Evolutionary conservation across 106 monocot species (phyloP), one percentile per base, ranked within the genome.

Genomic region (Apostasia ramifera): DNA sequence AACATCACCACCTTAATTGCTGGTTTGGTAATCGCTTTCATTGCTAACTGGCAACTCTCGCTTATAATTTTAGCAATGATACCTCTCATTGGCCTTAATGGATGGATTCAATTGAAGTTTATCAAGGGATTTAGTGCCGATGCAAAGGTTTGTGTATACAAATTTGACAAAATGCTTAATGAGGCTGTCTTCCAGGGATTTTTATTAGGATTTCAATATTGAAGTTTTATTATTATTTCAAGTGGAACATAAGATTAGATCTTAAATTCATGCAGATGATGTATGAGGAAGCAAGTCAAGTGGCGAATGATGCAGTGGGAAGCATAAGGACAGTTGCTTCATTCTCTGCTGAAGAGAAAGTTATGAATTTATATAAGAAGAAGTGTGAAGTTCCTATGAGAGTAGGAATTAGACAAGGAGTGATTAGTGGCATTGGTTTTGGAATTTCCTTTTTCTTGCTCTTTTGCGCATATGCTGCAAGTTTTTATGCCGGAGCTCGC

Each of bases 261-360:
- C 4, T 6, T 12, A 15, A 40, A 47, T 43, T 79, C 4, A 2
- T 26, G 15, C 74, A 80, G 75, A 58, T 60, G 59, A 80, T 66
- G 75, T 80, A 70, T 47, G 71, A 70, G 39, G 58, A 80, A 66
- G 75, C 80, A 47, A 80, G 70, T 59, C 81, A 81, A 39, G 71
- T 81, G 9, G 81, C 81, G 52, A 81, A 71, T 67, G 81, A 81
- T 72, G 81, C 81, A 61, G 67, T 81, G 1, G 66, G 74, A 47
- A 74, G 74, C 44, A 74, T 74, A 41, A 74, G 74, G 41, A 66
- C 66, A 1, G 66, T 81, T 43, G 75, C 81, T 66, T 81, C 81
- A 55, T 81, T 81, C 47, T 81, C 76, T 3, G 81, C 76, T 55
- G 81, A 81, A 62, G 81, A 81, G 15, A 81, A 76, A 67, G 76